These are phyloP conservation scores for Pneumocystis canis DNA, from an alignment of 1,139 yeast genomes.

Conservation along the genomic window DNA sequence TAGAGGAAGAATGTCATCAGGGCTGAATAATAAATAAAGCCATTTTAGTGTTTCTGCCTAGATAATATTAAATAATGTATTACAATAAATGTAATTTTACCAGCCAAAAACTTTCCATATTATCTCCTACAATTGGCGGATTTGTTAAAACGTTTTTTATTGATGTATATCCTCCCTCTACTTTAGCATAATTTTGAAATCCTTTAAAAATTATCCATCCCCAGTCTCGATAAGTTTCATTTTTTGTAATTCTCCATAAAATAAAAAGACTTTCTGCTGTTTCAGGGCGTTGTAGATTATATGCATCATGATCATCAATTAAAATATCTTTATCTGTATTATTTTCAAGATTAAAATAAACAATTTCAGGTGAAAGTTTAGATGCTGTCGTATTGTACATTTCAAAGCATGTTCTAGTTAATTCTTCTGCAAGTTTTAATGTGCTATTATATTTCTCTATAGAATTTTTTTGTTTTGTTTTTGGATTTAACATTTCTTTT, in stretches of 20 bases:
- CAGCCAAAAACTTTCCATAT: conserved; percentile 86
- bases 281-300: conserved; percentile 85
- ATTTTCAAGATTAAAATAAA: conserved; percentile 46
- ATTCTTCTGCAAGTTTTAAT: conserved; percentile 54
- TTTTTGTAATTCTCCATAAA: conserved; percentile 66
- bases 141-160: conserved; percentile 45
- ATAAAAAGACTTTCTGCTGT: conserved; percentile 81
- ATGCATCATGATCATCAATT: conserved; percentile 59
- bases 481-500: conserved; percentile 50
- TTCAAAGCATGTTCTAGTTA: conserved; percentile 68
- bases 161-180: conserved; percentile 46
- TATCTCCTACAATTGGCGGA: conserved; percentile 42
- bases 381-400: conserved; percentile 63
- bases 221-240: conserved; percentile 63
- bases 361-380: conserved; percentile 83
- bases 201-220: conserved; percentile 75
- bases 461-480: conserved; percentile 29
- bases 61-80: neutral
- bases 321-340: conserved; percentile 38
- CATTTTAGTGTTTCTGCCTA: conserved; percentile 78
- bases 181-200: conserved; percentile 46
- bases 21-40: conserved; percentile 56
- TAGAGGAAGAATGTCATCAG: neutral
- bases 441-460: conserved; percentile 37
- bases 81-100: neutral